Base-by-base conservation (phyloP, 2,329 filamentous ascomycete species). In the Colletotrichum sp. region DNA sequence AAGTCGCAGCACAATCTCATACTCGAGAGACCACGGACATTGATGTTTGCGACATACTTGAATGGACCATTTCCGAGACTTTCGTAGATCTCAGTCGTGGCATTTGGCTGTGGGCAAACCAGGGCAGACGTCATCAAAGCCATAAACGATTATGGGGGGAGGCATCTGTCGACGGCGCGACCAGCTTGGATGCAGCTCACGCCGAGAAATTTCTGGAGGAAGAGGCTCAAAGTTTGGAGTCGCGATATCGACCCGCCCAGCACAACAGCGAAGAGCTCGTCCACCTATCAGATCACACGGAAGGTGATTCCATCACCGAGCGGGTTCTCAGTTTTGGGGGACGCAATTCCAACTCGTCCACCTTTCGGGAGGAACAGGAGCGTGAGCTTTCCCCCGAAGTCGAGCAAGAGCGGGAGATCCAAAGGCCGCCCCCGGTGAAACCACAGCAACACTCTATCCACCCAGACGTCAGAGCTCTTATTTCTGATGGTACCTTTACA, bases 291-390 rank as follows among this genome's bases (percentile, higher is more conserved):
- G 9, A 36, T 10, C 6, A 52, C 8, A 28, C 6, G 18, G 43
- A 43, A 21, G 26, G 38, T 2, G 72, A 70, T 24, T 10, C 12
- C 12, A 66, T 73, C 8, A 73, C 66, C 13, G 8, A 77, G 4
- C 84, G 84, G 30, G 88, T 86, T 72, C 65, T 76, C 1, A 80
- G 87, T 13, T 86, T 88, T 69, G 81, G 80, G 1, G 77, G 82
- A 4, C 52, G 78, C 0, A 77, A 82, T 3, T 79, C 86, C 30
- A 77, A 81, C 1, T 79, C 84, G 0, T 83, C 85, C 0, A 82
- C 83, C 0, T 82, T 94, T 0, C 84, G 90, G 4, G 92, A 94
- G 78, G 93, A 95, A 73, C 92, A 95, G 77, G 93, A 95, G 79
- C 87, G 93, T 1, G 93, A 95, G 77, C 84, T 95, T 0, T 86